phyloP scores from a whole-genome alignment of 768 basidiomycete species.

The Agaricus subrufescens region DNA sequence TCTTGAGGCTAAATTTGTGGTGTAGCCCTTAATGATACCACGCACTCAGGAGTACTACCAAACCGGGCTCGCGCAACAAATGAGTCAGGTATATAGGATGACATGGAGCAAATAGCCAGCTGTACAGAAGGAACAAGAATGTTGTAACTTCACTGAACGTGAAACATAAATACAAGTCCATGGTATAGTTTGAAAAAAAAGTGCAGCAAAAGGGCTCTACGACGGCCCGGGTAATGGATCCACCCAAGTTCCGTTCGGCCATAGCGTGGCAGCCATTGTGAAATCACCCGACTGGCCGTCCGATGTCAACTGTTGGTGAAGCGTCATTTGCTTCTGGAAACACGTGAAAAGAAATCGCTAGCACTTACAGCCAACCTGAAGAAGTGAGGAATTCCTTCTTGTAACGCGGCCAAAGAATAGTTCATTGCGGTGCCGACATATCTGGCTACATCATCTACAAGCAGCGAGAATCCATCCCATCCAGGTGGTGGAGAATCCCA shows the following conservation, averaged over 20 bases:
- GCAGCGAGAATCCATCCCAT: conserved; percentile 75
- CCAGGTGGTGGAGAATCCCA: conserved; percentile 50
- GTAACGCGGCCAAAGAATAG: conserved; percentile 61
- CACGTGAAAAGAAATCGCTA: conserved; percentile 1
- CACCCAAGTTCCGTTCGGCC: conserved; percentile 80
- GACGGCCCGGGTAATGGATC: conserved; percentile 70
- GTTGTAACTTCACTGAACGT: not conserved
- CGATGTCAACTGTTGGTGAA: conserved; percentile 38
- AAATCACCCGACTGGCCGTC: conserved; percentile 60
- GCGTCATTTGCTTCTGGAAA: not conserved
- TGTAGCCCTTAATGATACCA: too few species aligned
- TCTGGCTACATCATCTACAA: conserved; percentile 85
- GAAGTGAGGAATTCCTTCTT: conserved; percentile 62
- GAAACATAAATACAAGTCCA: not conserved
- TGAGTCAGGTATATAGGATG: too few species aligned
- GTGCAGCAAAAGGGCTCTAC: conserved; percentile 4
- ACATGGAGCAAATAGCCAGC: too few species aligned
- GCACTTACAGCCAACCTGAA: conserved; percentile 72
- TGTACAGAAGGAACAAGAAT: not conserved
- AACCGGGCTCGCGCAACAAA: too few species aligned
- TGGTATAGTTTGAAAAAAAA: not conserved
- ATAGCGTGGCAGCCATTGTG: conserved; percentile 71
- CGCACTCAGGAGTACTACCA: too few species aligned
- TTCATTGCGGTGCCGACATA: conserved; percentile 69
- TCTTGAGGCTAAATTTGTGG: too few species aligned